phyloP scores from a whole-genome alignment of 331 rosid genomes.

The Dryas integrifolia region DNA sequence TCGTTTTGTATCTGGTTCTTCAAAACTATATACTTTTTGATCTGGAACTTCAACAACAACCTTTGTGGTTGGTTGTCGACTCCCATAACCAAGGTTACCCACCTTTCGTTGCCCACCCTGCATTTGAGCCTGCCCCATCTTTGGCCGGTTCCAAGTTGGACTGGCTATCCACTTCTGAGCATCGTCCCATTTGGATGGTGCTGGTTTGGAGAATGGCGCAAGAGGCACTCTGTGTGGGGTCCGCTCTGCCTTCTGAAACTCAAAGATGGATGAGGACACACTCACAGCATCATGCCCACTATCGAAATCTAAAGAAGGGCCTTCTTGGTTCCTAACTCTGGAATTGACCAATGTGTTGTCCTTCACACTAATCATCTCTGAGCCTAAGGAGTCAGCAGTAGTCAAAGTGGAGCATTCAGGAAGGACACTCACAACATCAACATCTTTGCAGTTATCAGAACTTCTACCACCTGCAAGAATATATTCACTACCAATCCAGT shows the following conservation, averaged over 20 bases:
- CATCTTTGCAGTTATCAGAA: slow-evolving; percentile 78
- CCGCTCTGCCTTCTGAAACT: slow-evolving; percentile 83
- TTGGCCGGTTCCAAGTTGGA: slow-evolving; percentile 71
- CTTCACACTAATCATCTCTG: slow-evolving; percentile 50
- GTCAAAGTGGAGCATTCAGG: slow-evolving; percentile 57
- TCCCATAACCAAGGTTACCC: slow-evolving; percentile 47
- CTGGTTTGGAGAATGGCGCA: slow-evolving; percentile 87
- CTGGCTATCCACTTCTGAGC: slow-evolving; percentile 99
- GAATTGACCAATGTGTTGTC: slow-evolving; percentile 39
- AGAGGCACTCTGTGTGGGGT: slow-evolving; percentile 62
- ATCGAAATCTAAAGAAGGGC: slow-evolving; percentile 60
- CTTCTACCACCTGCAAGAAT: slow-evolving; percentile 51
- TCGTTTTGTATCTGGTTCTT: slow-evolving; percentile 88
- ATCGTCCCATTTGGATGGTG: slow-evolving; percentile 96
- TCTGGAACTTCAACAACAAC: slow-evolving; percentile 85
- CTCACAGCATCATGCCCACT: slow-evolving; percentile 48
- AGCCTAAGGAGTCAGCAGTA: slow-evolving; percentile 35
- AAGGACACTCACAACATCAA: slow-evolving; percentile 78
- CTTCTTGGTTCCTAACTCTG: slow-evolving; percentile 52
- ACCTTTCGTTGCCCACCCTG: slow-evolving; percentile 59
- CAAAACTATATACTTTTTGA: slow-evolving; percentile 44
- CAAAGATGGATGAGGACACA: slow-evolving; percentile 62
- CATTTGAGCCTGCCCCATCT: slow-evolving; percentile 56
- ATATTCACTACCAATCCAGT: slow-evolving; percentile 22
- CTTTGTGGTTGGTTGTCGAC: slow-evolving; percentile 66